Conservation (phyloP, 108 stramenopile species). For the Phaeodactylum tricornutum region DNA sequence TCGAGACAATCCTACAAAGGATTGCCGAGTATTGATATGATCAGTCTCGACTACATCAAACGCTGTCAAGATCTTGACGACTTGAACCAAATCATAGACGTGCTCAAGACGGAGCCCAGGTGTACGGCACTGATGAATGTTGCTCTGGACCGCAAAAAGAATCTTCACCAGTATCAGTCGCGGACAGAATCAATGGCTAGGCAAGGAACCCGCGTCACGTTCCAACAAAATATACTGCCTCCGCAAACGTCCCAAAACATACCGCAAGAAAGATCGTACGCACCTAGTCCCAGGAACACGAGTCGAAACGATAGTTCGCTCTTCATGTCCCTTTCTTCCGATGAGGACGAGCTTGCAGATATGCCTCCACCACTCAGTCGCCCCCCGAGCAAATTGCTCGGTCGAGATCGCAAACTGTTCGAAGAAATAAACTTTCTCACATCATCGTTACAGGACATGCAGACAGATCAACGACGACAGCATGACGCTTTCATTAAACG, state of each 20-base stretch:
- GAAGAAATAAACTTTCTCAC: too few relatives aligned
- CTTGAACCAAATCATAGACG: neutral
- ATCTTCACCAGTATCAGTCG: neutral
- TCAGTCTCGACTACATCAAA: neutral
- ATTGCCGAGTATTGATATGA: conserved; percentile 1
- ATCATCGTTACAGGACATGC: too few relatives aligned
- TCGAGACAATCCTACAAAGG: neutral
- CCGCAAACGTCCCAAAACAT: neutral
- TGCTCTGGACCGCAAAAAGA: neutral
- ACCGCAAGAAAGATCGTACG: neutral
- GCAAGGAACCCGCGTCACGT: neutral
- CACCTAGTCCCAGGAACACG: neutral
- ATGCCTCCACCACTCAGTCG: too few relatives aligned
- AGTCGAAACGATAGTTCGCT: neutral
- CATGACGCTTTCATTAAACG: too few relatives aligned
- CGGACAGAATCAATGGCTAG: neutral
- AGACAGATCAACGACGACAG: too few relatives aligned
- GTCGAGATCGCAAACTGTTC: too few relatives aligned
- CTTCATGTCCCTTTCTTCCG: too few relatives aligned
- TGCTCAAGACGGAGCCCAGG: neutral
- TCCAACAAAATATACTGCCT: neutral
- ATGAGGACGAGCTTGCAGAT: too few relatives aligned
- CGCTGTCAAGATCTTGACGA: neutral
- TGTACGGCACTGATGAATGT: neutral
- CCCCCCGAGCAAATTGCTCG: too few relatives aligned